Conservation (phyloP, 192 early-diverging fungal species). For the Diversispora eburnea region DNA sequence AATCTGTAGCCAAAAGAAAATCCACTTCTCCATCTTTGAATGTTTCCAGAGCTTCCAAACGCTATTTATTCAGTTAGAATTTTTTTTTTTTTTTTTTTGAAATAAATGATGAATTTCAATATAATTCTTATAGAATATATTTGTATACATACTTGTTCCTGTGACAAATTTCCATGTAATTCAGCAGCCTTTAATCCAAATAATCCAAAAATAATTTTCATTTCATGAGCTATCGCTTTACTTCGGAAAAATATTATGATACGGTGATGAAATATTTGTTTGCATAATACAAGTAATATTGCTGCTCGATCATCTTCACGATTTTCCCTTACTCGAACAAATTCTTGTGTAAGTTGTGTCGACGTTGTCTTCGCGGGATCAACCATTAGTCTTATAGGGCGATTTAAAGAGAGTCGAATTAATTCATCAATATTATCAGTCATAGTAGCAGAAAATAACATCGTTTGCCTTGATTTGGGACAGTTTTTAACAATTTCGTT, state of each 20-base stretch:
- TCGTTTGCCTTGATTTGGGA: conserved; percentile 88
- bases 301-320: conserved; percentile 84
- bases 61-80: conserved; percentile 27
- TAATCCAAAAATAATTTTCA: conserved; percentile 96
- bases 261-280: conserved; percentile 70
- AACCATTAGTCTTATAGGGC: conserved; percentile 87
- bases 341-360: conserved; percentile 83
- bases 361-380: conserved; percentile 79
- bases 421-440: conserved; percentile 97
- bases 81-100: background rate
- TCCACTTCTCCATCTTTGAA: conserved; percentile 86
- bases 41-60: conserved; percentile 83
- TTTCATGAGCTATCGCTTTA: conserved; percentile 95
- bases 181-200: conserved; percentile 84
- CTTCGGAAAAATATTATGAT: conserved; percentile 92
- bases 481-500: conserved; percentile 89
- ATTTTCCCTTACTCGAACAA: conserved; percentile 85
- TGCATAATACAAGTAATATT: conserved; percentile 81
- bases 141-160: conserved; percentile 54
- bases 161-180: conserved; percentile 92
- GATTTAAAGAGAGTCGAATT: conserved; percentile 85
- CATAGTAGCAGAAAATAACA: conserved; percentile 99
- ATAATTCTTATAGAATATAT: too few relatives aligned
- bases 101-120: background rate
- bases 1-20: conserved; percentile 92